phyloP scores from a whole-genome alignment of 2,329 filamentous ascomycete species.

The Fusarium brachygibbosum region DNA sequence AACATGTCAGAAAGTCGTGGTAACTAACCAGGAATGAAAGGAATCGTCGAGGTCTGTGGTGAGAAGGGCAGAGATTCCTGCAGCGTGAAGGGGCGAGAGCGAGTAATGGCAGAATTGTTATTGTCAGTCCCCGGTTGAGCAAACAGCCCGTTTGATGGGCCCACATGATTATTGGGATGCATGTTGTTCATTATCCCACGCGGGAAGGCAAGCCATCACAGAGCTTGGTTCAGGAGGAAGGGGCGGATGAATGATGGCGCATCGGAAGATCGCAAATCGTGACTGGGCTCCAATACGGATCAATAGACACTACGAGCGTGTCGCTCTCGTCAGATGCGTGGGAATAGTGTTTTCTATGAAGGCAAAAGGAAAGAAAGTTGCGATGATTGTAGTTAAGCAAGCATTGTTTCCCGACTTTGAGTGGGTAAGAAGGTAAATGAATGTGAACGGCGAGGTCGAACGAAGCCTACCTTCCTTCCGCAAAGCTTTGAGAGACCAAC shows the following conservation, averaged over 20 bases:
- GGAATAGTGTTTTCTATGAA: conserved; percentile 2
- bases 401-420: conserved; percentile 42
- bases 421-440: conserved; percentile 7
- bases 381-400: conserved; percentile 42
- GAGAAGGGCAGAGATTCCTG: conserved; percentile 86
- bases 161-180: conserved; percentile 51
- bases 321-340: background rate
- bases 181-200: conserved; percentile 51
- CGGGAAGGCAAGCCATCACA: conserved; percentile 49
- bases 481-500: conserved; percentile 38
- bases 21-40: conserved; percentile 78
- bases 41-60: conserved; percentile 83
- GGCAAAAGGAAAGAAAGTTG: background rate
- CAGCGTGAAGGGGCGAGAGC: conserved; percentile 70
- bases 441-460: conserved; percentile 39
- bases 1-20: background rate
- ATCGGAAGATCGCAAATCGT: conserved; percentile 41
- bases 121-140: conserved; percentile 44
- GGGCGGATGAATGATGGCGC: conserved; percentile 47
- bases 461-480: conserved; percentile 23
- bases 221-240: conserved; percentile 52
- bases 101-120: conserved; percentile 48
- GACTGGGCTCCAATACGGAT: conserved; percentile 12
- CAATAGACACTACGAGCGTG: conserved; percentile 18
- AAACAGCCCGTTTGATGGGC: conserved; percentile 53